Percentiles rank a stretch among this genome's conserved stretches.
These are phyloP conservation scores for Arbutus unedo DNA, from an alignment of 148 eudicot species.

Conservation along the genomic window DNA sequence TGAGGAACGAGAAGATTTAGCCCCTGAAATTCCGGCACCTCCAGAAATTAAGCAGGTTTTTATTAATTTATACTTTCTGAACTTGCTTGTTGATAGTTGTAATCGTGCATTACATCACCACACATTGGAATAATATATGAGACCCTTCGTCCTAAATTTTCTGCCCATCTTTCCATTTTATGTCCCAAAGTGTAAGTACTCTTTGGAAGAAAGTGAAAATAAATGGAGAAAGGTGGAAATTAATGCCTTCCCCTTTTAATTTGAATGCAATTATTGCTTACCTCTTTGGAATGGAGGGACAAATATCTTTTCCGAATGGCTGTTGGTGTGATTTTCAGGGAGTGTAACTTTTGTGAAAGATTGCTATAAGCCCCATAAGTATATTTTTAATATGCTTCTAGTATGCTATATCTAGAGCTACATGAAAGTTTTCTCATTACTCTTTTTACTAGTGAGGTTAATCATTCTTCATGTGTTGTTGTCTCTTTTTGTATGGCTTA, in stretches of 20 bases:
- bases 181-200: neutral
- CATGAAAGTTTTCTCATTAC: neutral
- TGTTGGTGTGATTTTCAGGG: neutral
- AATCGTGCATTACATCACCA: neutral
- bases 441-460: neutral
- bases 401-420: neutral
- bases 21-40: slow-evolving; percentile 95
- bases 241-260: no score
- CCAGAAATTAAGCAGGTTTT: slow-evolving; percentile 94
- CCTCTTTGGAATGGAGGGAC: neutral
- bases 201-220: neutral
- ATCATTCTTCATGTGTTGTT: neutral
- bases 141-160: neutral
- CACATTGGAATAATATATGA: neutral
- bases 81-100: neutral
- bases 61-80: slow-evolving; percentile 3
- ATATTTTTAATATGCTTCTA: neutral
- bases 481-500: neutral
- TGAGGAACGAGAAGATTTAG: slow-evolving; percentile 97
- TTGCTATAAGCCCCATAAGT: neutral
- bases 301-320: neutral
- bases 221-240: no score
- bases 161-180: neutral
- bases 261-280: neutral
- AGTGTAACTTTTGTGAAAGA: neutral